phyloP scores from a whole-genome alignment of 345 rosid genomes.

The Populus nigra region DNA sequence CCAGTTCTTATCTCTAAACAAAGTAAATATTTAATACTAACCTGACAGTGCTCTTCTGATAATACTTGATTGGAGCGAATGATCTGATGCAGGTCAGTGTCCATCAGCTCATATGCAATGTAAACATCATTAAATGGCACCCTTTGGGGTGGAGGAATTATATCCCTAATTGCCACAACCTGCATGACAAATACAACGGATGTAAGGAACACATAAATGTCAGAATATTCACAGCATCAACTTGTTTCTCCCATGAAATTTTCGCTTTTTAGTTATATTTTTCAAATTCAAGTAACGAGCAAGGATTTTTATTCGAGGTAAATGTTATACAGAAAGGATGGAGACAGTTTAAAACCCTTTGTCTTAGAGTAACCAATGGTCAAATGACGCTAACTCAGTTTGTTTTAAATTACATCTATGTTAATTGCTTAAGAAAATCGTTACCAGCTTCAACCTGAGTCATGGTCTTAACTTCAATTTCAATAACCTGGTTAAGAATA shows the following conservation, averaged over 20 bases:
- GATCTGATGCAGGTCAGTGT: conserved; percentile 59
- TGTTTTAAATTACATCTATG: not conserved
- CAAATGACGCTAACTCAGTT: not conserved
- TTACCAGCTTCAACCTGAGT: not conserved
- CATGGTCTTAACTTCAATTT: not conserved
- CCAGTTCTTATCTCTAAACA: not conserved
- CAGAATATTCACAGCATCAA: not conserved
- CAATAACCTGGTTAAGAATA: not conserved
- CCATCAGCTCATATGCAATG: conserved; percentile 85
- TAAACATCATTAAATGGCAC: conserved; percentile 72
- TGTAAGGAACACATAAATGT: not conserved
- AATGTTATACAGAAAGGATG: not conserved
- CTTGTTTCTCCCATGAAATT: not conserved
- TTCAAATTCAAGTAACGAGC: not conserved
- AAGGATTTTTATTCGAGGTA: not conserved
- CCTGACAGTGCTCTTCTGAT: conserved; percentile 73
- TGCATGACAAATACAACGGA: conserved; percentile 31
- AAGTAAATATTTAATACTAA: conserved; percentile 19
- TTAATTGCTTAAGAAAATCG: not conserved
- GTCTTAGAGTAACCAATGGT: not conserved
- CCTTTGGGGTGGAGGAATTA: conserved; percentile 75
- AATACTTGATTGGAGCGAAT: conserved; percentile 61
- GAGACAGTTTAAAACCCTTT: not conserved
- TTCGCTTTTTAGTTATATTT: not conserved
- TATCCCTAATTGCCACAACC: conserved; percentile 90